These are phyloP conservation scores for Nelumbo lutea DNA, from an alignment of 164 flowering plant genomes.

Conservation along the genomic window DNA sequence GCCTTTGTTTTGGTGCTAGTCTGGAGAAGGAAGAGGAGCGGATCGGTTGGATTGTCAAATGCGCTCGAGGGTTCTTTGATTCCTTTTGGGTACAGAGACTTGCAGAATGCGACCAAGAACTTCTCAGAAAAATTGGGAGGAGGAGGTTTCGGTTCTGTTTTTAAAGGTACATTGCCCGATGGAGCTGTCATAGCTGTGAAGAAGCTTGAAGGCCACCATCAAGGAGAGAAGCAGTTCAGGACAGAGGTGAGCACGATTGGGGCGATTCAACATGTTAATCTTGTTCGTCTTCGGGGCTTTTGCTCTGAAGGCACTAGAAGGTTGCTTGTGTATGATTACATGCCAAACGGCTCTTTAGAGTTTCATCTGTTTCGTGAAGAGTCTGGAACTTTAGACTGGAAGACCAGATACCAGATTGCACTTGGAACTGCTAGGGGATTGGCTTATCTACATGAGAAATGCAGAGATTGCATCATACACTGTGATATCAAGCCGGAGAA, in stretches of 20 bases:
- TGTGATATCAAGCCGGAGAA: constrained; percentile 42
- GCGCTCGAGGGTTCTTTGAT: constrained; percentile 32
- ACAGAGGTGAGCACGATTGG: constrained; percentile 70
- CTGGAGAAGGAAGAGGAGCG: constrained; percentile 16
- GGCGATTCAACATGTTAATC: constrained; percentile 54
- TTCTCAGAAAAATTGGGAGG: constrained; percentile 50
- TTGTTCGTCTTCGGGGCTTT: constrained; percentile 50
- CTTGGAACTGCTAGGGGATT: constrained; percentile 36
- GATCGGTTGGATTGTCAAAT: constrained; percentile 9
- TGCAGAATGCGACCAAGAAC: constrained; percentile 43
- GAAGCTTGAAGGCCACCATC: constrained; percentile 43
- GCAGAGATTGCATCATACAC: constrained; percentile 37
- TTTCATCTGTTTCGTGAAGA: constrained; percentile 27
- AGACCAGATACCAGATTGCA: constrained; percentile 29
- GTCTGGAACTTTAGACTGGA: constrained; percentile 22
- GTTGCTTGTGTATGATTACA: constrained; percentile 51
- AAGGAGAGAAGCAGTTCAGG: constrained; percentile 57
- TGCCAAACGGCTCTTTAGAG: constrained; percentile 49
- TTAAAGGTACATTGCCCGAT: constrained; percentile 39
- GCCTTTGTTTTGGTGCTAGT: constrained; percentile 14
- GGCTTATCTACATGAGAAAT: constrained; percentile 33
- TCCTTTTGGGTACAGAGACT: constrained; percentile 32
- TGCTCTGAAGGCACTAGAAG: constrained; percentile 41
- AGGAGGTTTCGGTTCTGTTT: constrained; percentile 57
- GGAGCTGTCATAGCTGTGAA: constrained; percentile 40